These are phyloP conservation scores for Pseudogymnoascus sp. DNA, from an alignment of 2,329 filamentous ascomycete genomes.

Conservation along the genomic window DNA sequence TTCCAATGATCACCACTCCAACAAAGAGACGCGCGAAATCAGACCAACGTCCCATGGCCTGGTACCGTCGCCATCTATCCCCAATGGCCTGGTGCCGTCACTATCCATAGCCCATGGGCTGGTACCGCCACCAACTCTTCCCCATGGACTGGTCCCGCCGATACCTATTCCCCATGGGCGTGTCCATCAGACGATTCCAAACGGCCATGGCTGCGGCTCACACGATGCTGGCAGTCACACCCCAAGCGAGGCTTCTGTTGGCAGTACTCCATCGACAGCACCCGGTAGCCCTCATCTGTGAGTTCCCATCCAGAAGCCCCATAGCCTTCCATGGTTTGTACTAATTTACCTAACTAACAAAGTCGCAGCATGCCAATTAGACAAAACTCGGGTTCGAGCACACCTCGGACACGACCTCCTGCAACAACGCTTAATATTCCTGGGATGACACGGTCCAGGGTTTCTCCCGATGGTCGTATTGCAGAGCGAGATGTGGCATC, in stretches of 20 bases:
- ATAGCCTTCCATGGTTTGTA: background rate
- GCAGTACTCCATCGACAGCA: background rate
- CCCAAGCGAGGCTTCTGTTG: background rate
- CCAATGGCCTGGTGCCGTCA: slow-evolving; percentile 11
- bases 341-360: background rate
- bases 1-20: slow-evolving; percentile 23
- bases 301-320: background rate
- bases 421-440: slow-evolving; percentile 96
- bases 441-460: slow-evolving; percentile 88
- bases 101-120: slow-evolving; percentile 12
- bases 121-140: background rate
- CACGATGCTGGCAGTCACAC: background rate
- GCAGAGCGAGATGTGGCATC: slow-evolving; percentile 89
- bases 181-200: background rate
- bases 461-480: slow-evolving; percentile 92
- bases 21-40: slow-evolving; percentile 15
- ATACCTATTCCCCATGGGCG: slow-evolving; percentile 2
- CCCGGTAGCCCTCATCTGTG: slow-evolving; percentile 6
- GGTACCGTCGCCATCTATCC: background rate
- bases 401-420: slow-evolving; percentile 70
- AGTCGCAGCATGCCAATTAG: slow-evolving; percentile 53
- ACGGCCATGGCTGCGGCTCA: background rate
- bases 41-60: slow-evolving; percentile 16
- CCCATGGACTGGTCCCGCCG: slow-evolving; percentile 12
- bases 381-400: slow-evolving; percentile 68